phyloP scores from a whole-genome alignment of 1,139 yeast species.

The Hyphopichia buzzinii region DNA sequence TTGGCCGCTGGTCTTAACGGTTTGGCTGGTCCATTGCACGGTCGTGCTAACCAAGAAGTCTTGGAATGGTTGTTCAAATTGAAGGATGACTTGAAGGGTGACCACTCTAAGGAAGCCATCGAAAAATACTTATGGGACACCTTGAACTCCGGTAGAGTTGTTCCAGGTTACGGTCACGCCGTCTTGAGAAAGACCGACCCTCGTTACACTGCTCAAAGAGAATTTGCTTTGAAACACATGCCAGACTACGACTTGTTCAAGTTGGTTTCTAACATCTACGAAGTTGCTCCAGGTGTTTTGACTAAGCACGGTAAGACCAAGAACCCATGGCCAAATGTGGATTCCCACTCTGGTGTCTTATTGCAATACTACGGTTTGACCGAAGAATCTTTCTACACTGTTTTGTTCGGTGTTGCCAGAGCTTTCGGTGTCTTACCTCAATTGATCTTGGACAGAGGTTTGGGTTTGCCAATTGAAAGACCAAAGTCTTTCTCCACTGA shows the following conservation, averaged over 20 bases:
- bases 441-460: constrained; percentile 92
- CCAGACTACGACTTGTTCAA: constrained; percentile 92
- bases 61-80: constrained; percentile 88
- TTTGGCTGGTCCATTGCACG: constrained; percentile 97
- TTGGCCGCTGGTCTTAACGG: constrained; percentile 95
- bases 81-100: constrained; percentile 72
- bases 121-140: constrained; percentile 91
- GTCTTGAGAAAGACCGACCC: constrained; percentile 97
- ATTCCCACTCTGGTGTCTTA: constrained; percentile 95
- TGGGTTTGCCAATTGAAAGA: constrained; percentile 95
- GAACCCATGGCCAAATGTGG: constrained; percentile 99
- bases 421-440: constrained; percentile 98
- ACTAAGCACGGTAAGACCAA: constrained; percentile 97
- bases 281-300: constrained; percentile 93
- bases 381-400: constrained; percentile 96
- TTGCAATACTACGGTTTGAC: constrained; percentile 96
- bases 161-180: constrained; percentile 98
- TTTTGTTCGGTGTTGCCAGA: constrained; percentile 96
- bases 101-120: constrained; percentile 70
- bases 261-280: constrained; percentile 85
- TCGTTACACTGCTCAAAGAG: constrained; percentile 96
- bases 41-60: constrained; percentile 98
- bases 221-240: constrained; percentile 94
- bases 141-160: constrained; percentile 88
- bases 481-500: constrained; percentile 92